Percentiles rank a stretch among this genome's conserved stretches.
Evolutionary conservation across 108 stramenopile genomes (phyloP).

Genomic region (Pseudonitzschia pungens): DNA sequence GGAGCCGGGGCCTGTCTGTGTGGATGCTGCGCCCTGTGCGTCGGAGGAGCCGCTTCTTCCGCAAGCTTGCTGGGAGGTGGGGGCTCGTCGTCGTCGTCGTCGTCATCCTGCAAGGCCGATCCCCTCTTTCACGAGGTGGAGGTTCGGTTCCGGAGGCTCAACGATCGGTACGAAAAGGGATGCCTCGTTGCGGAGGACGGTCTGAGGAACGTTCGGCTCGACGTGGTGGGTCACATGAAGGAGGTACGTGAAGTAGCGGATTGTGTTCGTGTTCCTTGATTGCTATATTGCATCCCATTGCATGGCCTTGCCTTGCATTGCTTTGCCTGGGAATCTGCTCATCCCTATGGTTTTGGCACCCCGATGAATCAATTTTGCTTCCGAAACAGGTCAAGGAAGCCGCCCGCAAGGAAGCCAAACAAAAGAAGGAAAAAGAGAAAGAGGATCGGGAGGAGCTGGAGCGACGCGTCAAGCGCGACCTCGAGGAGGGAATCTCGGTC

Average conservation of each 20-base stretch:
- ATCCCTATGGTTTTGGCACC: too few species aligned
- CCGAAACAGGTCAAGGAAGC: conserved; percentile 7
- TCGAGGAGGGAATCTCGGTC: conserved; percentile 7
- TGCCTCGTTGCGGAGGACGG: conserved; percentile 12
- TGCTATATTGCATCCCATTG: too few species aligned
- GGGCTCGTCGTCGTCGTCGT: too few species aligned
- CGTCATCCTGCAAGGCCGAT: not conserved
- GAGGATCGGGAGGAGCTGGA: conserved; percentile 12
- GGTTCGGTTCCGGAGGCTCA: conserved; percentile 18
- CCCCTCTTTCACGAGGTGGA: conserved; percentile 7
- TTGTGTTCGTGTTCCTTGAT: too few species aligned
- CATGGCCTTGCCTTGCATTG: too few species aligned
- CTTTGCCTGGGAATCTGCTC: too few species aligned
- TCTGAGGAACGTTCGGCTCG: conserved; percentile 10
- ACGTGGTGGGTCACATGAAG: conserved; percentile 19
- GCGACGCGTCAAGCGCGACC: conserved; percentile 4
- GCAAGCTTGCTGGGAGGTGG: not conserved
- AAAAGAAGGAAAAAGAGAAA: conserved; percentile 21
- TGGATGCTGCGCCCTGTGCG: conserved; percentile 8
- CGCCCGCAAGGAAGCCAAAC: conserved; percentile 7
- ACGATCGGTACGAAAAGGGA: conserved; percentile 20
- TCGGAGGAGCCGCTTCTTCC: not conserved
- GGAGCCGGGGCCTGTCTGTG: conserved; percentile 13
- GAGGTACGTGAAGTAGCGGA: not conserved
- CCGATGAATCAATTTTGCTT: too few species aligned